Conservation (phyloP, 257 asterid genomes). For the Petunia secreta region DNA sequence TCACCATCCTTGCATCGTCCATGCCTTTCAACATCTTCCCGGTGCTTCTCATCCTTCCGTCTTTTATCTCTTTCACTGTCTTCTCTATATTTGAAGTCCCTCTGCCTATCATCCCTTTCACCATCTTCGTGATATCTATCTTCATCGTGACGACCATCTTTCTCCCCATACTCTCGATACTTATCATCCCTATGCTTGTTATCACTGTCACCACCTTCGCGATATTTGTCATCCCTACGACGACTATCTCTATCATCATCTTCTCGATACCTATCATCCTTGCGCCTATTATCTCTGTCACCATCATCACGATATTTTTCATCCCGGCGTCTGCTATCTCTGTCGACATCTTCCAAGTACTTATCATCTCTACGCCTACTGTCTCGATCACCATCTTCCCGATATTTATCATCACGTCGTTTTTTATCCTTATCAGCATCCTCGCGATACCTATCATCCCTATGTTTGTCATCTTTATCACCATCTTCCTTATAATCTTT, state of each 20-base stretch:
- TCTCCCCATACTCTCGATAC: conserved; percentile 64
- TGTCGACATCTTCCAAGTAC: conserved; percentile 61
- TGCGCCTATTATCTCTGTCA: conserved; percentile 54
- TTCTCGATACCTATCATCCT: conserved; percentile 59
- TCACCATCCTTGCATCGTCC: conserved; percentile 57
- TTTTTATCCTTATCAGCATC: conserved; percentile 66
- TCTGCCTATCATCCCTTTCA: conserved; percentile 50
- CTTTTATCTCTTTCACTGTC: conserved; percentile 60
- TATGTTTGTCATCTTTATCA: conserved; percentile 32
- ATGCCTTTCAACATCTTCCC: conserved; percentile 70
- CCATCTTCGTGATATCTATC: conserved; percentile 69
- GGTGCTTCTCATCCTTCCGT: conserved; percentile 61
- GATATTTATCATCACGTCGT: conserved; percentile 48
- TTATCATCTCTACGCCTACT: conserved; percentile 43
- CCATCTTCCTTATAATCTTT: conserved; percentile 43
- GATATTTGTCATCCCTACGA: conserved; percentile 59
- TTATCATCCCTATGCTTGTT: conserved; percentile 59
- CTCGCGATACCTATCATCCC: conserved; percentile 57
- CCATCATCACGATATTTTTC: conserved; percentile 61
- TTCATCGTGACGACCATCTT: conserved; percentile 58
- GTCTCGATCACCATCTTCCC: conserved; percentile 33
- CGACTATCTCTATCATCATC: conserved; percentile 62
- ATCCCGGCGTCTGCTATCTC: conserved; percentile 66
- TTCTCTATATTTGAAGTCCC: conserved; percentile 58
- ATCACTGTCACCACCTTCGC: conserved; percentile 63